Conservation (phyloP, 805 yeast genomes). For the Torulaspora microellipsoides region DNA sequence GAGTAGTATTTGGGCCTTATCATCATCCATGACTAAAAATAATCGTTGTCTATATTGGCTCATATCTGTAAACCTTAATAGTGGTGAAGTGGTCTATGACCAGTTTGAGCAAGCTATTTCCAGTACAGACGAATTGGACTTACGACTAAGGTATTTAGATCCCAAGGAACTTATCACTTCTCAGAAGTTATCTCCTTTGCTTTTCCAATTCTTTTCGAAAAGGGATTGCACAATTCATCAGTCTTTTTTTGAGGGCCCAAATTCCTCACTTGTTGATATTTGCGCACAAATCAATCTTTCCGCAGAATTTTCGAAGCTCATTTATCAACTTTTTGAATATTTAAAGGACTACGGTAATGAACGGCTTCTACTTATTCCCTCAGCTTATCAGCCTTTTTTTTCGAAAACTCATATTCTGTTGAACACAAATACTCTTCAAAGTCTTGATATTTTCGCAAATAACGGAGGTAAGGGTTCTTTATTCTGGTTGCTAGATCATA, state of each 20-base stretch:
- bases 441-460: conserved; percentile 74
- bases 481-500: conserved; percentile 75
- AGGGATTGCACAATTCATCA: conserved; percentile 26
- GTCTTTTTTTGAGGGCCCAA: not conserved
- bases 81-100: conserved; percentile 77
- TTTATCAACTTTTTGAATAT: conserved; percentile 45
- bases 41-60: conserved; percentile 15
- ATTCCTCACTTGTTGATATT: conserved; percentile 16
- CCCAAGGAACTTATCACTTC: conserved; percentile 65
- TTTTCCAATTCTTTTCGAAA: conserved; percentile 37
- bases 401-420: conserved; percentile 44
- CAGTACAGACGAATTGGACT: conserved; percentile 60
- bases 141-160: conserved; percentile 64
- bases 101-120: conserved; percentile 52
- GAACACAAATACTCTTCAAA: conserved; percentile 60
- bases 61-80: conserved; percentile 59
- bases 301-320: conserved; percentile 29
- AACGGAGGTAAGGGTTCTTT: conserved; percentile 59
- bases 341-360: conserved; percentile 61
- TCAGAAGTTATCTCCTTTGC: conserved; percentile 17
- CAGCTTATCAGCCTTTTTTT: conserved; percentile 49
- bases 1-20: conserved; percentile 29
- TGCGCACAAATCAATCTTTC: conserved; percentile 30
- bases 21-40: not conserved
- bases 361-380: conserved; percentile 46